These are phyloP conservation scores for Apostasia ramifera DNA, from an alignment of 106 monocot genomes.

Conservation along the genomic window DNA sequence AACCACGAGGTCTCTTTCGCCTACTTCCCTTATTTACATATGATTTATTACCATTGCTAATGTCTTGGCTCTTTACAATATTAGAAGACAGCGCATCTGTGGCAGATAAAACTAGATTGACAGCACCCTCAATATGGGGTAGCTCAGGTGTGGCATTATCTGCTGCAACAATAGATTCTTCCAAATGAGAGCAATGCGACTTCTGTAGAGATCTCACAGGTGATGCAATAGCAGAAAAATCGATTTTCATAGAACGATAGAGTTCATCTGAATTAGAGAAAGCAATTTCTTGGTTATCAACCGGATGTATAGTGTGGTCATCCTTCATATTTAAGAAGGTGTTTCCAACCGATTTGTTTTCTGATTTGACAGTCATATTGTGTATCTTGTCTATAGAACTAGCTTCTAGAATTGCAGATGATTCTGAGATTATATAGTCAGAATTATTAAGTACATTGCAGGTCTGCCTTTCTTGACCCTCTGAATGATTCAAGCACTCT, in stretches of 20 bases:
- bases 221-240: conserved; percentile 1
- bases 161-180: conserved; percentile 16
- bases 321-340: conserved; percentile 9
- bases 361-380: conserved; percentile 21
- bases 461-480: conserved; percentile 9
- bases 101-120: conserved; percentile 5
- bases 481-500: conserved; percentile 3
- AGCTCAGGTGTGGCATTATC: conserved; percentile 8
- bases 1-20: conserved; percentile 33
- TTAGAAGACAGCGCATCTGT: conserved; percentile 6
- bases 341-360: conserved; percentile 14
- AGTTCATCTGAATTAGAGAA: conserved; percentile 5
- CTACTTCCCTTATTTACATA: conserved; percentile 23
- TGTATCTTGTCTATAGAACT: conserved; percentile 7
- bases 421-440: conserved; percentile 1
- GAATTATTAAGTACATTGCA: not conserved
- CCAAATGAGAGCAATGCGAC: not conserved
- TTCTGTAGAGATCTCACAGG: conserved; percentile 12
- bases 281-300: conserved; percentile 9
- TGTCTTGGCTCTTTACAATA: conserved; percentile 10
- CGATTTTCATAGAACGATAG: conserved; percentile 1
- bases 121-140: not conserved
- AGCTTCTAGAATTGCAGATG: conserved; percentile 8
- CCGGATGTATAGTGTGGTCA: not conserved
- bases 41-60: conserved; percentile 17